phyloP scores from a whole-genome alignment of 2,329 filamentous ascomycete species.

The Talaromyces sp. region DNA sequence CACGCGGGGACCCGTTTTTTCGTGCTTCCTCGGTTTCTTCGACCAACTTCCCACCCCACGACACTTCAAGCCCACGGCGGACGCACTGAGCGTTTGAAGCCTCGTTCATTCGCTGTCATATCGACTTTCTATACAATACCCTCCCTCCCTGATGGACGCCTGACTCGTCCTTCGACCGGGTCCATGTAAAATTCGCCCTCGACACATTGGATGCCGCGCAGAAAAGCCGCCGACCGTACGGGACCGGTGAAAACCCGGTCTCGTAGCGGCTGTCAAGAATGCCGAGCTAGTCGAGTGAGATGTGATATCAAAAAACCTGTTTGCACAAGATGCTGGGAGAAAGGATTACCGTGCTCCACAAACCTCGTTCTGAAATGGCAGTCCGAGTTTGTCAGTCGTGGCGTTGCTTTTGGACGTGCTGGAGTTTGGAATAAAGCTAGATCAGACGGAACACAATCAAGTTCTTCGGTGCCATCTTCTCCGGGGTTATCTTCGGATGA shows the following conservation, averaged over 20 bases:
- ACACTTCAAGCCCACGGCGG: no score
- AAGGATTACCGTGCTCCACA: conserved; percentile 39
- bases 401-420: conserved; percentile 47
- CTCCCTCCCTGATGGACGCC: not conserved
- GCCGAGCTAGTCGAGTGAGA: conserved; percentile 44
- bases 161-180: not conserved
- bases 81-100: not conserved
- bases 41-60: not conserved
- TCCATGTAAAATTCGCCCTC: conserved; percentile 1
- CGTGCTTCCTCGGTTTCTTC: not conserved
- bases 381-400: conserved; percentile 44
- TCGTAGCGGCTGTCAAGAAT: conserved; percentile 45
- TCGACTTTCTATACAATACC: not conserved
- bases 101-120: not conserved
- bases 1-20: not conserved
- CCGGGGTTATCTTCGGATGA: conserved; percentile 20
- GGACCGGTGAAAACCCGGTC: conserved; percentile 43
- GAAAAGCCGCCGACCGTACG: conserved; percentile 39
- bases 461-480: conserved; percentile 20
- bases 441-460: conserved; percentile 20
- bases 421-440: conserved; percentile 45
- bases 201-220: conserved; percentile 36
- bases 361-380: conserved; percentile 43
- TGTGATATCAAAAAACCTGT: conserved; percentile 44
- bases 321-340: conserved; percentile 41